These are phyloP conservation scores for Haplographium delicatum DNA, from an alignment of 495 filamentous ascomycete species.

Conservation along the genomic window DNA sequence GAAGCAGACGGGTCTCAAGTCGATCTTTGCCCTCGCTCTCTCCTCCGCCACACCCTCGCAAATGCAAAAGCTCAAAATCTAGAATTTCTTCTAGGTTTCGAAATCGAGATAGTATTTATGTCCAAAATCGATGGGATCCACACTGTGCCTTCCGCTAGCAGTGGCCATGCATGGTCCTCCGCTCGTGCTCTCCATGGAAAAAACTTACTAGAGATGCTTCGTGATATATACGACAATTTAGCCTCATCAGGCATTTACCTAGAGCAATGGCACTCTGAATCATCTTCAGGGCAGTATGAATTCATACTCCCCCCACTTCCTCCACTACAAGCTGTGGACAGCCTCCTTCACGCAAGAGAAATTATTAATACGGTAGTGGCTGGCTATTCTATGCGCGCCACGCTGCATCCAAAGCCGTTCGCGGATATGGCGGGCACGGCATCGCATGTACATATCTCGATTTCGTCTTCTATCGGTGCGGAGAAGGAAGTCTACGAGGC, in stretches of 20 bases:
- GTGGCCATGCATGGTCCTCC: constrained; percentile 60
- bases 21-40: constrained; percentile 52
- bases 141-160: constrained; percentile 14
- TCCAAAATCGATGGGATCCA: constrained; percentile 24
- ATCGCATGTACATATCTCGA: constrained; percentile 63
- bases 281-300: constrained; percentile 72
- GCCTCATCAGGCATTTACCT: constrained; percentile 57
- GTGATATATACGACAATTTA: constrained; percentile 57
- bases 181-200: constrained; percentile 48
- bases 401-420: constrained; percentile 70
- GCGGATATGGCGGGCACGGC: constrained; percentile 54
- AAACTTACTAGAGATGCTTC: constrained; percentile 51
- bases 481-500: constrained; percentile 31
- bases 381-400: constrained; percentile 60
- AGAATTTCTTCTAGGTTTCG: constrained; percentile 65
- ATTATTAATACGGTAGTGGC: constrained; percentile 56
- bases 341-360: constrained; percentile 65
- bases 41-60: constrained; percentile 48
- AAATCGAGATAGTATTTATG: constrained; percentile 77
- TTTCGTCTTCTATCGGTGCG: constrained; percentile 37
- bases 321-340: constrained; percentile 67
- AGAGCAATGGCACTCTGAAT: constrained; percentile 75
- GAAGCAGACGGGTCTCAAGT: constrained; percentile 41
- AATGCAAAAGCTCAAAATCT: constrained; percentile 40
- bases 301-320: constrained; percentile 62